Base-by-base conservation (phyloP, 192 early-diverging fungal genomes). In the Mortierella claussenii region DNA sequence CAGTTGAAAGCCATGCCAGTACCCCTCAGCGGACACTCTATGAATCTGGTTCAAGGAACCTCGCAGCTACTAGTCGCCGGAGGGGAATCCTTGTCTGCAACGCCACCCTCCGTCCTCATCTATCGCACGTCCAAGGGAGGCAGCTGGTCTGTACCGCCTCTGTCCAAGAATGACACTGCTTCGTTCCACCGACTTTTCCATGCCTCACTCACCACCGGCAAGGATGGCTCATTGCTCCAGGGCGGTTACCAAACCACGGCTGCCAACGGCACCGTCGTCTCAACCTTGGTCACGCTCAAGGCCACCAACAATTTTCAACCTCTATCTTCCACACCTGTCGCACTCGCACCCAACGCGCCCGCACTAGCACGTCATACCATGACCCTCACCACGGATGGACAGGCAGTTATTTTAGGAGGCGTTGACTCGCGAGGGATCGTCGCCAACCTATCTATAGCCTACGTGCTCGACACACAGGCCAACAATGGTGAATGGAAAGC, bases 361-460 rank as follows among this genome's bases (percentile, higher is more conserved):
- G 63, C 73, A 1, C 65, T 76, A 9, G 64, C 73, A 10, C 59
- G 73, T 15, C 73, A 76, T 45, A 67, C 73, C 30, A 76, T 76
- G 73, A 76, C 73, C 18, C 57, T 76, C 5, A 76, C 73, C 8
- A 56, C 64, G 1, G 59, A 62, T 36, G 73, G 73, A 21, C 53
- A 52, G 18, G 73, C 73, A 1, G 46, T 76, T 13, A 62, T 76
- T 21, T 33, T 76, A 0, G 73, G 73, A 5, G 73, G 73, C 1
- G 46, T 67, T 13, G 37, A 61, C 23, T 51, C 73, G 2, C 57
- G 62, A 23, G 73, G 73, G 7, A 23, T 24, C 12, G 53, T 67
- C 28, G 63, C 65, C 23, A 67, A 67, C 23, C 45, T 76, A 11
- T 45, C 57, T 31, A 42, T 62, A 30, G 73, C 73, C 17, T 51